Conservation (phyloP, 1,284 basidiomycete species). For the Pascua guehoae region DNA sequence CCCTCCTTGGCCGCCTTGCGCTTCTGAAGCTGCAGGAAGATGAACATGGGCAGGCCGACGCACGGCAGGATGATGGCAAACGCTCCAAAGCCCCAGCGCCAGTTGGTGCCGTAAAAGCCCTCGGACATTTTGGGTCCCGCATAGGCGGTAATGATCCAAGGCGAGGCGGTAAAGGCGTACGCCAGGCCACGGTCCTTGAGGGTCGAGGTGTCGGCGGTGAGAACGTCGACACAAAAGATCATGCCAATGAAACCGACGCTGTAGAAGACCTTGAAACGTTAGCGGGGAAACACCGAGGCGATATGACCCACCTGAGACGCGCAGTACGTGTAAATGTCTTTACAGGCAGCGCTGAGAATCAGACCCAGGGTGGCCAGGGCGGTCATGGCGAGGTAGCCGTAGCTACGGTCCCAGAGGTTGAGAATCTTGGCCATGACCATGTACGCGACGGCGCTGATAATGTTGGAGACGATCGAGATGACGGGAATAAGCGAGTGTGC, state of each 20-base stretch:
- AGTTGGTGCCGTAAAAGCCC: slow-evolving; percentile 37
- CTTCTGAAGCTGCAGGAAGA: slow-evolving; percentile 33
- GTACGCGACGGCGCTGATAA: slow-evolving; percentile 36
- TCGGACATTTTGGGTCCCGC: slow-evolving; percentile 43
- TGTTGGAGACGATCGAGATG: slow-evolving; percentile 36
- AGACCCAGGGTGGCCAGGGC: slow-evolving; percentile 34
- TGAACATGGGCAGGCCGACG: slow-evolving; percentile 31
- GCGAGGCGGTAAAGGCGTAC: slow-evolving; percentile 48
- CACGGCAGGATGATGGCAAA: slow-evolving; percentile 49
- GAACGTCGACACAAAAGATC: slow-evolving; percentile 47
- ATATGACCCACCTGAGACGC: slow-evolving; percentile 29
- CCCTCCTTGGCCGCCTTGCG: slow-evolving; percentile 26
- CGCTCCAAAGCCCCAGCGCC: slow-evolving; percentile 49
- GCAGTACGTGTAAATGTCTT: slow-evolving; percentile 34
- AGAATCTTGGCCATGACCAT: slow-evolving; percentile 37
- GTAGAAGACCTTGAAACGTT: slow-evolving; percentile 31
- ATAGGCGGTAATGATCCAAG: slow-evolving; percentile 50
- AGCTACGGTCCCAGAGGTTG: slow-evolving; percentile 36
- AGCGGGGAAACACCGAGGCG: background rate
- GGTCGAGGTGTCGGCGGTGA: slow-evolving; percentile 48
- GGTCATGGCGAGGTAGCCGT: slow-evolving; percentile 30
- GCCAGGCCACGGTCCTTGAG: slow-evolving; percentile 48
- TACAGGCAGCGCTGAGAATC: slow-evolving; percentile 38
- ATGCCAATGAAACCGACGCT: slow-evolving; percentile 46
- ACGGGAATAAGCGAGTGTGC: slow-evolving; percentile 40